phyloP scores from a whole-genome alignment of 1,284 basidiomycete genomes.

The Malassezia caprae region DNA sequence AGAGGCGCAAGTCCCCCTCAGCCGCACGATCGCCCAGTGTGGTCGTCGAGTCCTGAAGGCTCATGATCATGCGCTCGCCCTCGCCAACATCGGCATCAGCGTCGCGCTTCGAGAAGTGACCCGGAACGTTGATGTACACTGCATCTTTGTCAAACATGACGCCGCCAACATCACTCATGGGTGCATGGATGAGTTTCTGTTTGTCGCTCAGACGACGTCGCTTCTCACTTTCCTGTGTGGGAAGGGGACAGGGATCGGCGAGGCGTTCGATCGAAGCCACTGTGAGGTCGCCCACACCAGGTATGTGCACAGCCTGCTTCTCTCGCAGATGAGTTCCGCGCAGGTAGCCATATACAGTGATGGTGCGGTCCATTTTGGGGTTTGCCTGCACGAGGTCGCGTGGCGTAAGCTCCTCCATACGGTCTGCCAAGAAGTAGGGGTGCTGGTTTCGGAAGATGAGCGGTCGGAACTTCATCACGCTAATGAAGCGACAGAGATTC shows the following conservation, averaged over 20 bases:
- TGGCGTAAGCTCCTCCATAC: constrained; percentile 86
- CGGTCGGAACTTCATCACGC: constrained; percentile 96
- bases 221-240: constrained; percentile 84
- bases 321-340: constrained; percentile 53
- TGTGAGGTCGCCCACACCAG: constrained; percentile 75
- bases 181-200: constrained; percentile 87
- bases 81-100: constrained; percentile 56
- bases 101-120: constrained; percentile 62
- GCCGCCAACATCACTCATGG: constrained; percentile 96
- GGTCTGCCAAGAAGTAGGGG: constrained; percentile 90
- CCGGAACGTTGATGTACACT: constrained; percentile 93
- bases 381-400: constrained; percentile 70
- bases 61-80: constrained; percentile 94
- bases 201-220: constrained; percentile 86
- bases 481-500: constrained; percentile 82
- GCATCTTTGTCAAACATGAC: constrained; percentile 97
- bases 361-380: constrained; percentile 77
- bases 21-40: constrained; percentile 78
- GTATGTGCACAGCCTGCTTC: constrained; percentile 78
- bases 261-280: constrained; percentile 67
- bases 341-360: constrained; percentile 90
- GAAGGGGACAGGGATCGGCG: constrained; percentile 86
- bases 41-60: constrained; percentile 71
- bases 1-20: constrained; percentile 70
- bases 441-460: constrained; percentile 90